These are phyloP conservation scores for Dictyostelium purpureum DNA, from an alignment of 78 protist genomes.

Conservation along the genomic window DNA sequence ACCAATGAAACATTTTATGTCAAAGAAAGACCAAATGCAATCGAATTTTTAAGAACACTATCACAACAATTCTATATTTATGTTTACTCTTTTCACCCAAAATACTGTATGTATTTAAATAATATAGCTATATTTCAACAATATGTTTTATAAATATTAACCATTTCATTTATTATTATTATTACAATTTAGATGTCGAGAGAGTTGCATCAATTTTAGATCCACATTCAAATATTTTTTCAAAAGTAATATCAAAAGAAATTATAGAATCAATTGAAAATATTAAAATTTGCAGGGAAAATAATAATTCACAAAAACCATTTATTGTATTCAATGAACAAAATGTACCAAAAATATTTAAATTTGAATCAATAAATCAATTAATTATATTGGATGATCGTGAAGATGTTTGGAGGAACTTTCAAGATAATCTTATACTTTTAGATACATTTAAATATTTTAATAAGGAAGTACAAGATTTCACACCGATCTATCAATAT, in stretches of 20 bases:
- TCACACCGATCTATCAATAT: conserved; percentile 21
- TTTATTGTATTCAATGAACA: conserved; percentile 14
- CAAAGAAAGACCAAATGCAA: conserved; percentile 47
- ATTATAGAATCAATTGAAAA: background rate
- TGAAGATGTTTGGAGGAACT: conserved; percentile 77
- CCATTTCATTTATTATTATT: background rate
- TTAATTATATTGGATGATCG: conserved; percentile 55
- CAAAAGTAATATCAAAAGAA: conserved; percentile 27
- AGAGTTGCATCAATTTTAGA: conserved; percentile 25
- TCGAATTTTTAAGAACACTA: conserved; percentile 18
- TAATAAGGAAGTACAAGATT: conserved; percentile 12
- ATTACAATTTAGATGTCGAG: conserved; percentile 14
- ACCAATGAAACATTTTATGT: conserved; percentile 26
- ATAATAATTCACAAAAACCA: no score
- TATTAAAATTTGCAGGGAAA: background rate
- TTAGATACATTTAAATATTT: conserved; percentile 39
- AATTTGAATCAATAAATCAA: conserved; percentile 3
- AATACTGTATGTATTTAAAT: conserved; percentile 31
- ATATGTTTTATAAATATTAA: no score
- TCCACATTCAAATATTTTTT: conserved; percentile 28
- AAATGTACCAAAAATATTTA: conserved; percentile 36
- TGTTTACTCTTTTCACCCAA: conserved; percentile 46
- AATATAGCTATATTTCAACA: background rate
- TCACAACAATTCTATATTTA: conserved; percentile 14
- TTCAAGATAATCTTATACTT: conserved; percentile 45